Conservation (phyloP, 371 early-diverging fungal species). For the Mucor racemosus region DNA sequence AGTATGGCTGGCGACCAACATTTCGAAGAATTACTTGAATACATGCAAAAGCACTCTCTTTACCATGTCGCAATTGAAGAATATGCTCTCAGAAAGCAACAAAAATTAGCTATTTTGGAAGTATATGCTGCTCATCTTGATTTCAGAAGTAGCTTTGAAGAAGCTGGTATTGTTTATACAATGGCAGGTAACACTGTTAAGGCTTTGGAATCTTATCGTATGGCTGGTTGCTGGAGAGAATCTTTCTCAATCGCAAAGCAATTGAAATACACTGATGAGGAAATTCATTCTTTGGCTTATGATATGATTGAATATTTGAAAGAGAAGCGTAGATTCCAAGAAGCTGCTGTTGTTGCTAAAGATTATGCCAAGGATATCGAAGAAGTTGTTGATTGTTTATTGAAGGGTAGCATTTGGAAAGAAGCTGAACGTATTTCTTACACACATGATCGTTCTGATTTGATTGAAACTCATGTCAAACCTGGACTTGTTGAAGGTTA, state of each 20-base stretch:
- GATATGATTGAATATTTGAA: conserved; percentile 57
- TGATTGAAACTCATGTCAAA: conserved; percentile 76
- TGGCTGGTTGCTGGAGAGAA: conserved; percentile 73
- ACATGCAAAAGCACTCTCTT: conserved; percentile 67
- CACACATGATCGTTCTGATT: conserved; percentile 60
- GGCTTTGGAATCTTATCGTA: conserved; percentile 74
- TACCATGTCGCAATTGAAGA: conserved; percentile 68
- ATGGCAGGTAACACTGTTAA: conserved; percentile 64
- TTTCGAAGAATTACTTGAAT: conserved; percentile 71
- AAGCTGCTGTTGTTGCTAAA: conserved; percentile 65
- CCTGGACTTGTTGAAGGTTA: conserved; percentile 75
- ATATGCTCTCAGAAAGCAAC: conserved; percentile 51
- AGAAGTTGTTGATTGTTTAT: conserved; percentile 64
- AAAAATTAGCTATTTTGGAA: conserved; percentile 55
- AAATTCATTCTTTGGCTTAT: conserved; percentile 56
- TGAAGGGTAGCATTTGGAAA: conserved; percentile 72
- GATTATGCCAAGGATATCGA: conserved; percentile 76
- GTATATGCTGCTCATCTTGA: conserved; percentile 72
- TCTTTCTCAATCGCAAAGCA: conserved; percentile 71
- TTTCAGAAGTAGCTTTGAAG: conserved; percentile 59
- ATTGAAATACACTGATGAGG: conserved; percentile 54
- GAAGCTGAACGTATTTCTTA: conserved; percentile 72
- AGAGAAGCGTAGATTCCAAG: conserved; percentile 60
- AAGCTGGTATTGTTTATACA: conserved; percentile 77
- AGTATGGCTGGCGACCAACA: conserved; percentile 65